phyloP scores from a whole-genome alignment of 495 filamentous ascomycete genomes.

The Podospora didyma region DNA sequence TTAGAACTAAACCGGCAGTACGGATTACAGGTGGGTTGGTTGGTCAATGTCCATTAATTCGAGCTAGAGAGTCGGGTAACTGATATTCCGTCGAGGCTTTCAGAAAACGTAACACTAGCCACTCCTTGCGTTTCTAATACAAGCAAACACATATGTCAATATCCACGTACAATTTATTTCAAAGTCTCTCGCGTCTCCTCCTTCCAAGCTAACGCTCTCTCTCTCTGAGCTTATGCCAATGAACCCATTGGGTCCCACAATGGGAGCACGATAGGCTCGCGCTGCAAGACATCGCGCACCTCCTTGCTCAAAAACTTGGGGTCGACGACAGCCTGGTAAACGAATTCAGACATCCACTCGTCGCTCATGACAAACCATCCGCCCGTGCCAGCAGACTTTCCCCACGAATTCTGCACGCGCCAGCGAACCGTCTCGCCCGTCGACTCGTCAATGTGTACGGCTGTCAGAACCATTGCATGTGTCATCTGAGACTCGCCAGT shows the following conservation, averaged over 20 bases:
- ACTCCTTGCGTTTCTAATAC: too few relatives aligned
- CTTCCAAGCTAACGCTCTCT: conserved; percentile 50
- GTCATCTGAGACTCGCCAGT: conserved; percentile 78
- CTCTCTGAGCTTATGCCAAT: conserved; percentile 44
- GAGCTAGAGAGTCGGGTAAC: too few relatives aligned
- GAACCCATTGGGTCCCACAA: conserved; percentile 89
- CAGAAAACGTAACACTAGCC: too few relatives aligned
- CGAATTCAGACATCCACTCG: conserved; percentile 80
- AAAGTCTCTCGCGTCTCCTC: not conserved
- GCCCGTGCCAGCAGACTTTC: conserved; percentile 57
- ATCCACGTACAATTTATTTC: not conserved
- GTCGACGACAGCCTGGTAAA: conserved; percentile 84
- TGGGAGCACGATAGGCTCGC: conserved; percentile 65
- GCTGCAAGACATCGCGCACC: conserved; percentile 62
- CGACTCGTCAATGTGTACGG: conserved; percentile 64
- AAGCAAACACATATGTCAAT: too few relatives aligned
- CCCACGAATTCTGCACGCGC: conserved; percentile 87
- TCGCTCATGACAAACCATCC: conserved; percentile 89
- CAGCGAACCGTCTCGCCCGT: conserved; percentile 64
- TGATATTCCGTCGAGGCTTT: too few relatives aligned
- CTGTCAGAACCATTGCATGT: conserved; percentile 87
- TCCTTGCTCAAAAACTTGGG: conserved; percentile 61
- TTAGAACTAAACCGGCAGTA: too few relatives aligned
- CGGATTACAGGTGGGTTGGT: too few relatives aligned
- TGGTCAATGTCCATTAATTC: too few relatives aligned